A percentile compares a stretch with the other conserved stretches of the same genome.
These are phyloP conservation scores for Anethum foeniculum DNA, from an alignment of 140 eudicot species.

Conservation along the genomic window DNA sequence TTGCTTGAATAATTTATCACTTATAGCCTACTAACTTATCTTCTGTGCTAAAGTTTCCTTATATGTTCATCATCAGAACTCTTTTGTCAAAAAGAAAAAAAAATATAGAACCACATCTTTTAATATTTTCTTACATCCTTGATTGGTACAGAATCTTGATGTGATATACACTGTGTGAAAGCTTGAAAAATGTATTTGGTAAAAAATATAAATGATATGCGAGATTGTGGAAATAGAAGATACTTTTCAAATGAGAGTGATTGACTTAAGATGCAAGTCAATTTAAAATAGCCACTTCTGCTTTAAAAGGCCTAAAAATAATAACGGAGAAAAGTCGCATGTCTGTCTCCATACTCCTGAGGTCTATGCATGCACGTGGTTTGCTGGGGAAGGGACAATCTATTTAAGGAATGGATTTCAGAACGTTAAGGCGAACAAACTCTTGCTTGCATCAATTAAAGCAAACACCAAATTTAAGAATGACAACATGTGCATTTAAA, in stretches of 20 bases:
- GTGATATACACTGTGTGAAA: background rate
- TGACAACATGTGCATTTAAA: background rate
- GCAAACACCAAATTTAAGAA: background rate
- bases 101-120: no score
- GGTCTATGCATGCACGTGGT: background rate
- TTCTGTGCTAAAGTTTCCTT: background rate
- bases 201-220: background rate
- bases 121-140: background rate
- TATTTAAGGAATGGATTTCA: background rate
- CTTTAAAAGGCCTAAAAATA: background rate
- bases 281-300: background rate
- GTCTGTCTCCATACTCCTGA: background rate
- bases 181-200: background rate
- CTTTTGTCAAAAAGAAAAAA: background rate
- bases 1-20: background rate
- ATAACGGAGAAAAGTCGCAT: background rate
- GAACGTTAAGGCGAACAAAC: background rate
- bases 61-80: background rate
- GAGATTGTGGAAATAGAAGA: background rate
- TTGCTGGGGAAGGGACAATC: background rate
- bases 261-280: background rate
- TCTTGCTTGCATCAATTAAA: background rate
- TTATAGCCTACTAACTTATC: background rate
- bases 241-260: background rate
- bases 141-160: background rate